phyloP scores from a whole-genome alignment of 768 basidiomycete species.

The Macrolepiota dolichaula region DNA sequence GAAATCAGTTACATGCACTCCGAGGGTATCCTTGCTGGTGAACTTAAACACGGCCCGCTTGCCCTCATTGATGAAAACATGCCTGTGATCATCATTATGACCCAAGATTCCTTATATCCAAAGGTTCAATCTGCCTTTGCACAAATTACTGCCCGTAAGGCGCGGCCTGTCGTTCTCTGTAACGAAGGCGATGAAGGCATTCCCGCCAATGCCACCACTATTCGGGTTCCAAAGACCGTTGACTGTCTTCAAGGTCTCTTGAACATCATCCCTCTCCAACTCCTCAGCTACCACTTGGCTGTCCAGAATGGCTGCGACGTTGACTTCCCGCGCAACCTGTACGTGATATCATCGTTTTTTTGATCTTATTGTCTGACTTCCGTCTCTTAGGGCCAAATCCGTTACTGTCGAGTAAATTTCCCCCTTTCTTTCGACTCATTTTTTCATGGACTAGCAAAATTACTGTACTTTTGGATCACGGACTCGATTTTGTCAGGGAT shows the following conservation, averaged over 20 bases:
- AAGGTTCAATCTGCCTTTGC: slow-evolving; percentile 96
- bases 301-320: slow-evolving; percentile 96
- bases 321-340: slow-evolving; percentile 97
- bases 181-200: slow-evolving; percentile 88
- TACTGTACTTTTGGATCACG: slow-evolving; percentile 6
- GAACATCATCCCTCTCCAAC: slow-evolving; percentile 95
- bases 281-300: slow-evolving; percentile 94
- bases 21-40: slow-evolving; percentile 93
- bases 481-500: neutral
- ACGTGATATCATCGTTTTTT: slow-evolving; percentile 28
- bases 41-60: slow-evolving; percentile 97
- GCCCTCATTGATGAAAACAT: slow-evolving; percentile 98
- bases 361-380: slow-evolving; percentile 10
- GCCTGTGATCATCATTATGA: slow-evolving; percentile 99
- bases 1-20: slow-evolving; percentile 95
- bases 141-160: slow-evolving; percentile 97
- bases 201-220: slow-evolving; percentile 72
- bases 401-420: slow-evolving; percentile 63
- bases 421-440: neutral
- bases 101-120: slow-evolving; percentile 95
- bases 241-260: slow-evolving; percentile 94
- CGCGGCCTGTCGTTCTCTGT: slow-evolving; percentile 92
- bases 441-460: neutral
- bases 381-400: slow-evolving; percentile 61
- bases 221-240: slow-evolving; percentile 92